Percentiles rank a stretch among this genome's conserved stretches.
phyloP scores from a whole-genome alignment of 1,284 basidiomycete species.

The Meira nashicola region DNA sequence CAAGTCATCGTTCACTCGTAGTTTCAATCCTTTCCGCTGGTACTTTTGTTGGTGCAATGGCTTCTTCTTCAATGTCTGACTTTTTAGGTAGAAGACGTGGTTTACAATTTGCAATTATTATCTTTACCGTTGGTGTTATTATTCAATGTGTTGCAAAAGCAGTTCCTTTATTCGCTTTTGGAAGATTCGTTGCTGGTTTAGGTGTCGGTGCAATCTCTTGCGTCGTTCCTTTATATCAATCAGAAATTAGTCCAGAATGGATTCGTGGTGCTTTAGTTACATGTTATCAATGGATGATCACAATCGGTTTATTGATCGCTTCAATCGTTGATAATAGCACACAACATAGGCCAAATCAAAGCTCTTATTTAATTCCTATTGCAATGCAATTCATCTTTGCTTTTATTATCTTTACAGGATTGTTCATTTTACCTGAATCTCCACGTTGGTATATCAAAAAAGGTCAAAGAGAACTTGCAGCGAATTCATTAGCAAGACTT shows the following conservation, averaged over 20 bases:
- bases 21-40: conserved; percentile 70
- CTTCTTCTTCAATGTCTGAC: conserved; percentile 57
- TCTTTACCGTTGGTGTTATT: conserved; percentile 29
- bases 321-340: conserved; percentile 69
- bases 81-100: conserved; percentile 58
- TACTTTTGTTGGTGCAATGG: conserved; percentile 65
- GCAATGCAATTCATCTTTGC: conserved; percentile 62
- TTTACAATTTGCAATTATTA: conserved; percentile 59
- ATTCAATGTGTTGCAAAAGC: neutral
- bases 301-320: conserved; percentile 62
- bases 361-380: conserved; percentile 72
- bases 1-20: conserved; percentile 58
- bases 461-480: conserved; percentile 61
- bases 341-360: conserved; percentile 55
- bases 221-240: conserved; percentile 74
- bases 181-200: conserved; percentile 51
- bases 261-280: conserved; percentile 78
- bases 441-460: conserved; percentile 78
- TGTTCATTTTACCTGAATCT: conserved; percentile 63
- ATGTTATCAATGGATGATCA: conserved; percentile 61
- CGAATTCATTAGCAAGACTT: conserved; percentile 62
- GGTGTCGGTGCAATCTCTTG: conserved; percentile 2
- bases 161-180: neutral
- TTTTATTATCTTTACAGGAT: conserved; percentile 55
- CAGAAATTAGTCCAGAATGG: conserved; percentile 69